Conservation (phyloP, 768 basidiomycete genomes). For the Phylloporus sp. region DNA sequence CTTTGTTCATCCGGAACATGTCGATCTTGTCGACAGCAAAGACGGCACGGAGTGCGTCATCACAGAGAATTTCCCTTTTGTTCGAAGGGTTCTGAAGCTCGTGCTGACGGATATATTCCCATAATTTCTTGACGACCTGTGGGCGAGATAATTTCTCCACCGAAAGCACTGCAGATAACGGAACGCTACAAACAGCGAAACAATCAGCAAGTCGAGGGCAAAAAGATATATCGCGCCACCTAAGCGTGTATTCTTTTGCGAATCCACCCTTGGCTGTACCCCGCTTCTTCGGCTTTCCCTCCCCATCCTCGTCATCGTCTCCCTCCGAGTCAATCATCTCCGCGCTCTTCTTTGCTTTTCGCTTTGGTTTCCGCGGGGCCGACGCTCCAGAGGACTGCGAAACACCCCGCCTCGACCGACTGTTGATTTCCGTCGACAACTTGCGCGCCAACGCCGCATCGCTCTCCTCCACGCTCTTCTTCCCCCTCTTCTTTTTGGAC, state of each 20-base stretch:
- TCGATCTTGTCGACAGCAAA: conserved; percentile 80
- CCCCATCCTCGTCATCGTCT: conserved; percentile 41
- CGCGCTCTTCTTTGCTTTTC: conserved; percentile 49
- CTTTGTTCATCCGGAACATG: conserved; percentile 96
- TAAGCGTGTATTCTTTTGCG: conserved; percentile 69
- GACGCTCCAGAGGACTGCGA: conserved; percentile 34
- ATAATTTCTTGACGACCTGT: conserved; percentile 85
- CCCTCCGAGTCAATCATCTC: conserved; percentile 46
- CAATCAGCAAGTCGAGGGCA: conserved; percentile 6
- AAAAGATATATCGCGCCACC: conserved; percentile 36
- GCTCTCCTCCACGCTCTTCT: conserved; percentile 48
- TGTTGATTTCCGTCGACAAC: conserved; percentile 65
- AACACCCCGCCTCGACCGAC: conserved; percentile 46
- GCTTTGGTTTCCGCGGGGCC: conserved; percentile 42
- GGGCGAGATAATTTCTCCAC: conserved; percentile 72
- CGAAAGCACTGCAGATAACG: conserved; percentile 66
- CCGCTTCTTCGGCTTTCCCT: conserved; percentile 47
- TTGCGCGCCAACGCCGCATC: conserved; percentile 71
- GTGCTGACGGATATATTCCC: conserved; percentile 82
- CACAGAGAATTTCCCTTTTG: conserved; percentile 82
- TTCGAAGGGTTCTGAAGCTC: conserved; percentile 82
- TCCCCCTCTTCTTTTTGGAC: conserved; percentile 42
- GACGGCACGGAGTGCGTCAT: conserved; percentile 62
- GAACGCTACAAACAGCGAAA: conserved; percentile 44
- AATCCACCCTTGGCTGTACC: conserved; percentile 66